phyloP scores from a whole-genome alignment of 345 rosid species.

The Clausena lansium region DNA sequence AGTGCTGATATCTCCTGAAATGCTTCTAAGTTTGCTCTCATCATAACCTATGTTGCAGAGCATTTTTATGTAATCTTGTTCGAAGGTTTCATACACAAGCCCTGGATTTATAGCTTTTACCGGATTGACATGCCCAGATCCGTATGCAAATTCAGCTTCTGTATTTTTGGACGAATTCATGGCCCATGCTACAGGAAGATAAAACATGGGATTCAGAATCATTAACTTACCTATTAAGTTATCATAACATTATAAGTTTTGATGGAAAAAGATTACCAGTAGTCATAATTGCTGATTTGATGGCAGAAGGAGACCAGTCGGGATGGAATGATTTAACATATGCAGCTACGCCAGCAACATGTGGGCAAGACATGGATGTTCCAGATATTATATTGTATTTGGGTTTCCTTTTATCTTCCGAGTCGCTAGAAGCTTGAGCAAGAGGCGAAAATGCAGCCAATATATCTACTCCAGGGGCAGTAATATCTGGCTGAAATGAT shows the following conservation, averaged over 20 bases:
- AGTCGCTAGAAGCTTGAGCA: constrained; percentile 8
- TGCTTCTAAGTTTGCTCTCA: constrained; percentile 6
- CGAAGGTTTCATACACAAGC: constrained; percentile 21
- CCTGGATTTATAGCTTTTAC: constrained; percentile 10
- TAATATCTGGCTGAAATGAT: constrained; percentile 39
- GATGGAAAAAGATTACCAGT: not conserved
- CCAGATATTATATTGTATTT: constrained; percentile 38
- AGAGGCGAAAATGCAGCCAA: constrained; percentile 38
- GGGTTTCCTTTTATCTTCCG: constrained; percentile 20
- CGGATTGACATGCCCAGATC: constrained; percentile 22
- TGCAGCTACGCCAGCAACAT: constrained; percentile 45
- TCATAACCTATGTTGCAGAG: constrained; percentile 1
- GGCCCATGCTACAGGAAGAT: not conserved
- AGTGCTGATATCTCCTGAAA: constrained; percentile 12
- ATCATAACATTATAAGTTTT: constrained; percentile 1
- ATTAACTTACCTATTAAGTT: not conserved
- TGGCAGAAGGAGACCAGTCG: not conserved
- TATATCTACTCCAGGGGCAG: constrained; percentile 45
- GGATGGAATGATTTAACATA: constrained; percentile 34
- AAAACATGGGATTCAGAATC: constrained; percentile 1
- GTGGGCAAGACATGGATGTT: constrained; percentile 60
- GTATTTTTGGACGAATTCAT: not conserved
- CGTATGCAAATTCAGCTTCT: not conserved
- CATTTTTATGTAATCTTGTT: constrained; percentile 24
- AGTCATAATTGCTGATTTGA: not conserved